phyloP scores from a whole-genome alignment of 179 eudicot species.

The Actinidia chinensis region DNA sequence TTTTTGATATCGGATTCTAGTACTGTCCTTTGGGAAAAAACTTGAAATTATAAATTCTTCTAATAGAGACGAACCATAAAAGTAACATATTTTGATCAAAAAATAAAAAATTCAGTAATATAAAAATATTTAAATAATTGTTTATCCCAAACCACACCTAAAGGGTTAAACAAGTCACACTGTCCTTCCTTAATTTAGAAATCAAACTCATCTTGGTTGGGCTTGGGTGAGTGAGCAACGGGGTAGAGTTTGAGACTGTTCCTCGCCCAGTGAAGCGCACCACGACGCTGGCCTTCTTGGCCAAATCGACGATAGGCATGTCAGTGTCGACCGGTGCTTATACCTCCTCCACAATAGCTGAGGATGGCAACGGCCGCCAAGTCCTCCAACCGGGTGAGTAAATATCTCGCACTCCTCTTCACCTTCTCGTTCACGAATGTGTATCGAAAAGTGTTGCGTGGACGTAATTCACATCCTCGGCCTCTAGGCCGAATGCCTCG shows the following conservation, averaged over 20 bases:
- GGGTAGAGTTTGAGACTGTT: conserved; percentile 73
- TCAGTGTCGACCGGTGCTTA: conserved; percentile 71
- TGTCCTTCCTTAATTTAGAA: too few species aligned
- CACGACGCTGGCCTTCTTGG: conserved; percentile 86
- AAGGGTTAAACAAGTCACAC: too few species aligned
- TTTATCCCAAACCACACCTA: too few species aligned
- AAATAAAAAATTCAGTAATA: too few species aligned
- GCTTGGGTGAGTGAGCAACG: conserved; percentile 92
- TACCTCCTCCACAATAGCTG: conserved; percentile 96
- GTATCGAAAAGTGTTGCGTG: conserved; percentile 84
- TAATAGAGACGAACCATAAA: too few species aligned
- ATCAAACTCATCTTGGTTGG: conserved; percentile 85
- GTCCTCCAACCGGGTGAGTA: conserved; percentile 99
- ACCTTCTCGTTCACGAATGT: conserved; percentile 87
- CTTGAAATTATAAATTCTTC: too few species aligned
- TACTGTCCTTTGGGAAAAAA: too few species aligned
- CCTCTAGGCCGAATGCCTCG: conserved; percentile 91
- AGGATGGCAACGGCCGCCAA: conserved; percentile 98
- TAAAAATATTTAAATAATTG: too few species aligned
- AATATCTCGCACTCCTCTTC: conserved; percentile 86
- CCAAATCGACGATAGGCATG: conserved; percentile 79
- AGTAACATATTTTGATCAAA: too few species aligned
- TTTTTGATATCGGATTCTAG: too few species aligned
- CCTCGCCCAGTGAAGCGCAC: conserved; percentile 80
- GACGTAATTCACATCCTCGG: conserved; percentile 89